phyloP scores from a whole-genome alignment of 495 filamentous ascomycete species.

The Lindgomyces ingoldianus region DNA sequence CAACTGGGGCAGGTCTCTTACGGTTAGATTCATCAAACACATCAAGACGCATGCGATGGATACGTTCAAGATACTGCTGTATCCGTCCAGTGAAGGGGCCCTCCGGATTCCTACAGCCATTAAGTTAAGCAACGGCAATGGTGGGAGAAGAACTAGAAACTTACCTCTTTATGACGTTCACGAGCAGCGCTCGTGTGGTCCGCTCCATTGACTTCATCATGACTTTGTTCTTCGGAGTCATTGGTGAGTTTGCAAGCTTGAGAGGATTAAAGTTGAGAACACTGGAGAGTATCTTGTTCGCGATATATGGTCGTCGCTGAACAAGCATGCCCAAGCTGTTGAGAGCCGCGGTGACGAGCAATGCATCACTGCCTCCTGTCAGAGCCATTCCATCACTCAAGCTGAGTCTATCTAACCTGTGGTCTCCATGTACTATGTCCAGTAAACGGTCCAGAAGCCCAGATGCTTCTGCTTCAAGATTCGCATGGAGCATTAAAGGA shows the following conservation, averaged over 20 bases:
- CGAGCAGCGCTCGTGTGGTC: constrained; percentile 77
- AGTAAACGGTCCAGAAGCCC: constrained; percentile 88
- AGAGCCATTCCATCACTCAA: neutral
- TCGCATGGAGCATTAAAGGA: constrained; percentile 69
- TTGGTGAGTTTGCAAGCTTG: constrained; percentile 69
- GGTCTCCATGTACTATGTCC: constrained; percentile 81
- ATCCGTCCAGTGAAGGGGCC: constrained; percentile 69
- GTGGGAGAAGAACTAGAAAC: constrained; percentile 1
- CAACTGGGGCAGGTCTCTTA: constrained; percentile 70
- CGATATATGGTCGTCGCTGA: constrained; percentile 74
- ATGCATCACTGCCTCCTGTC: constrained; percentile 64
- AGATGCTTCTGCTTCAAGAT: constrained; percentile 86
- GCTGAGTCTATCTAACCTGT: constrained; percentile 58
- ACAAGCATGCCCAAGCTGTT: constrained; percentile 82
- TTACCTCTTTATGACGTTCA: constrained; percentile 77
- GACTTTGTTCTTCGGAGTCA: constrained; percentile 76
- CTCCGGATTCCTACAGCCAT: constrained; percentile 63
- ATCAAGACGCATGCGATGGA: constrained; percentile 72
- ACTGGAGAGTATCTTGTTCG: constrained; percentile 79
- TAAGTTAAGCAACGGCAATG: neutral
- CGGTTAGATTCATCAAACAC: constrained; percentile 72
- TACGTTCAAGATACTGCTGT: constrained; percentile 75
- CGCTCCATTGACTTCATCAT: constrained; percentile 91
- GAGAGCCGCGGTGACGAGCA: constrained; percentile 88
- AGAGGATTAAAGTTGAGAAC: constrained; percentile 92